A percentile compares a stretch with the other conserved stretches of the same genome.
These are phyloP conservation scores for Melocanna baccifera DNA, from an alignment of 176 grass and related monocot genomes.

Conservation along the genomic window DNA sequence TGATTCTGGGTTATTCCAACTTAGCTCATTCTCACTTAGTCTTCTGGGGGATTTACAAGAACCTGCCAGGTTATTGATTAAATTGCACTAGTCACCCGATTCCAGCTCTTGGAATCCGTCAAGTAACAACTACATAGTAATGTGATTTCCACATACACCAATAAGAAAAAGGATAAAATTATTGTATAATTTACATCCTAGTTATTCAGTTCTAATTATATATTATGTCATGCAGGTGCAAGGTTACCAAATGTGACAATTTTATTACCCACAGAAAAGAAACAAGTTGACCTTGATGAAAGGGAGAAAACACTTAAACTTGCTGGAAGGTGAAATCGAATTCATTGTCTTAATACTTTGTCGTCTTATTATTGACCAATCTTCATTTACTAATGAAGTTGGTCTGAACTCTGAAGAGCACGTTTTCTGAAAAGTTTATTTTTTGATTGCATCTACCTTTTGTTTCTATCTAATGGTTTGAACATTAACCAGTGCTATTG, in stretches of 20 bases:
- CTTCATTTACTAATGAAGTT: background rate
- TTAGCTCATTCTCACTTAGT: background rate
- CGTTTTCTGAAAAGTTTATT: background rate
- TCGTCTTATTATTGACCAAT: background rate
- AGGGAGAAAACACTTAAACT: constrained; percentile 67
- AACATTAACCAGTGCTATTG: background rate
- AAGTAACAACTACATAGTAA: background rate
- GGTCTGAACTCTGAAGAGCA: constrained; percentile 3
- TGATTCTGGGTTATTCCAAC: background rate
- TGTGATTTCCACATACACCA: background rate
- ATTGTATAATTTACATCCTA: background rate
- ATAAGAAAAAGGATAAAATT: constrained; percentile 11
- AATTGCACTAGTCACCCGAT: background rate
- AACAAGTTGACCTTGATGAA: constrained; percentile 64
- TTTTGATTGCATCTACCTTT: no score
- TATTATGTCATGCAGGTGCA: constrained; percentile 57
- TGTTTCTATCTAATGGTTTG: no score
- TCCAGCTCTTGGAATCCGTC: constrained; percentile 11
- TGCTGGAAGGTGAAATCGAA: constrained; percentile 72
- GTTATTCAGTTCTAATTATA: constrained; percentile 29
- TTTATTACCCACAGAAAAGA: constrained; percentile 74
- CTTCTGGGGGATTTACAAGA: background rate
- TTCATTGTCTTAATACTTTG: background rate
- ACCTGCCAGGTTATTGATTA: background rate
- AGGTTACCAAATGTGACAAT: constrained; percentile 80